phyloP scores from a whole-genome alignment of 148 eudicot genomes.

The Rhododendron vialii region DNA sequence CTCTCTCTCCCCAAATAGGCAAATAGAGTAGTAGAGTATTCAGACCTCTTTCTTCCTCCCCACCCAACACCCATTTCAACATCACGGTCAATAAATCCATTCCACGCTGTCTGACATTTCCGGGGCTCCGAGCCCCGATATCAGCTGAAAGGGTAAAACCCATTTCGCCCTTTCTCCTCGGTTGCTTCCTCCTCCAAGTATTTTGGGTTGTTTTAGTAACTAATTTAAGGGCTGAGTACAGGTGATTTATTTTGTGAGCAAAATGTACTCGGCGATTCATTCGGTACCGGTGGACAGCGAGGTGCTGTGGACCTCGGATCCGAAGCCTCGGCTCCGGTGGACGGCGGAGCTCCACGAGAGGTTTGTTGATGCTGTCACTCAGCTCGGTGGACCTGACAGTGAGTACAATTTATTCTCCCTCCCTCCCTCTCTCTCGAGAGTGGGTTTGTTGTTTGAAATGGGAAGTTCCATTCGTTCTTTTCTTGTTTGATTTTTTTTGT shows the following conservation, averaged over 20 bases:
- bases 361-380: constrained; percentile 49
- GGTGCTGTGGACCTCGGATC: constrained; percentile 34
- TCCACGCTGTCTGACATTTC: background rate
- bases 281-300: constrained; percentile 13
- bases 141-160: background rate
- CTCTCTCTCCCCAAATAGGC: background rate
- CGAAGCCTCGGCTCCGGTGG: constrained; percentile 62
- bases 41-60: background rate
- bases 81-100: background rate
- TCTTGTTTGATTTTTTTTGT: background rate
- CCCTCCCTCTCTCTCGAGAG: background rate
- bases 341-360: constrained; percentile 51
- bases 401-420: background rate
- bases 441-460: background rate
- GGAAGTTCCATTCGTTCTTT: background rate
- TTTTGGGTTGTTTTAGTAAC: background rate
- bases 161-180: background rate
- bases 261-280: constrained; percentile 23
- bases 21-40: background rate
- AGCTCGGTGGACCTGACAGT: constrained; percentile 68
- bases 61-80: background rate
- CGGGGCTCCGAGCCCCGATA: constrained; percentile 2
- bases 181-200: background rate
- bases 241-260: background rate
- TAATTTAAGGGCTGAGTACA: background rate